phyloP scores from a whole-genome alignment of 108 stramenopile genomes.

The Epipyxis sp. region DNA sequence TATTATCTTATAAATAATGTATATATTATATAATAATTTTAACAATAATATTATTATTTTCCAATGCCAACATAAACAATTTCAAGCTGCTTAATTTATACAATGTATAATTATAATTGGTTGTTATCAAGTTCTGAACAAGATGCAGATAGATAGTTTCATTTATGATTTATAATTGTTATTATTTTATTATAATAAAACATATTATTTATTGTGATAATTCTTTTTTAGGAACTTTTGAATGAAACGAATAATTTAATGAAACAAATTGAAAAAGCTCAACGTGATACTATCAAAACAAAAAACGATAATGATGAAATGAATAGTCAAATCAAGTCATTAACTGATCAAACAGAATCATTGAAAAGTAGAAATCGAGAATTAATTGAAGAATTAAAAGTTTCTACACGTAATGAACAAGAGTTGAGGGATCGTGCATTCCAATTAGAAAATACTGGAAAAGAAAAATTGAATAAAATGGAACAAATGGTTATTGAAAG shows the following conservation, averaged over 20 bases:
- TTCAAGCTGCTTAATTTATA: too few relatives aligned
- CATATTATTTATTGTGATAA: too few relatives aligned
- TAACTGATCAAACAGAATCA: not conserved
- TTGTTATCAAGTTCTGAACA: too few relatives aligned
- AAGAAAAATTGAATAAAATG: not conserved
- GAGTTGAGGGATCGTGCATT: not conserved
- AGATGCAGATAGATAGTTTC: too few relatives aligned
- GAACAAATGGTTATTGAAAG: not conserved
- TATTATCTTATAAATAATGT: too few relatives aligned
- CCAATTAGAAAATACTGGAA: not conserved
- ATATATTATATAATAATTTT: too few relatives aligned
- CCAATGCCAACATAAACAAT: too few relatives aligned
- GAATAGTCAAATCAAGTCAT: not conserved
- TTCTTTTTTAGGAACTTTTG: too few relatives aligned
- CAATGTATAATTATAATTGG: too few relatives aligned
- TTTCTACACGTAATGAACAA: not conserved
- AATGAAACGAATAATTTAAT: conserved; percentile 16
- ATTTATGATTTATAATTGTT: too few relatives aligned
- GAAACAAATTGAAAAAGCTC: not conserved
- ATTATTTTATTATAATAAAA: too few relatives aligned
- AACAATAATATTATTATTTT: too few relatives aligned
- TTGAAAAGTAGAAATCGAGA: not conserved
- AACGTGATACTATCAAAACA: not conserved
- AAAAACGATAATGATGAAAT: conserved; percentile 1
- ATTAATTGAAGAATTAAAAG: not conserved